Evolutionary conservation across 1,284 basidiomycete genomes (phyloP).

Genomic region (Megacollybia platyphylla): DNA sequence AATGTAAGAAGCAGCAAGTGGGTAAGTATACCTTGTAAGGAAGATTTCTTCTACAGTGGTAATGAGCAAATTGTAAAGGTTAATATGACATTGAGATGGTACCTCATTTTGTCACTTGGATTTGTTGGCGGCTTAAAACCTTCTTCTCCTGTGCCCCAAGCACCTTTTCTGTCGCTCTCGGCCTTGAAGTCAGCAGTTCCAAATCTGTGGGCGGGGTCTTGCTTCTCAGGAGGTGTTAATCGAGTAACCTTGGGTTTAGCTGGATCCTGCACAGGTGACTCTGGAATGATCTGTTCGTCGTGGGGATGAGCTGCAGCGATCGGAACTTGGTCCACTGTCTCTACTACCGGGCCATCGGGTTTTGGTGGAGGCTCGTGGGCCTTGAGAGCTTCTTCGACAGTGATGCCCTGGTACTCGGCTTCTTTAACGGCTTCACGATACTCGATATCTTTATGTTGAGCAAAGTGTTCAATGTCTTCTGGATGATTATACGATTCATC

Average conservation of each 20-base stretch:
- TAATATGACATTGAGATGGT: slow-evolving; percentile 12
- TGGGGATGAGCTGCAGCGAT: slow-evolving; percentile 15
- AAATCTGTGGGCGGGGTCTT: slow-evolving; percentile 51
- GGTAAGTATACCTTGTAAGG: slow-evolving; percentile 69
- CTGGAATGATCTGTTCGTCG: slow-evolving; percentile 17
- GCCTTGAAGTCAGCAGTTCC: slow-evolving; percentile 38
- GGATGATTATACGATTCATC: slow-evolving; percentile 91
- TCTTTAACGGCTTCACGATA: slow-evolving; percentile 74
- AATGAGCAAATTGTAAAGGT: slow-evolving; percentile 1
- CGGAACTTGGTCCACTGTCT: slow-evolving; percentile 11
- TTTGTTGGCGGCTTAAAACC: slow-evolving; percentile 67
- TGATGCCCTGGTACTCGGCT: slow-evolving; percentile 71
- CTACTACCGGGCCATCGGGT: slow-evolving; percentile 15
- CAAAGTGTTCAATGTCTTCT: slow-evolving; percentile 84
- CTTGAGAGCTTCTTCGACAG: slow-evolving; percentile 52
- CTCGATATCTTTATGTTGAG: slow-evolving; percentile 84
- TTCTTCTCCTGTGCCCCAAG: slow-evolving; percentile 62
- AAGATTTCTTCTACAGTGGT: slow-evolving; percentile 45
- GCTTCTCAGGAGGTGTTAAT: slow-evolving; percentile 45
- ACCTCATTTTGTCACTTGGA: slow-evolving; percentile 61
- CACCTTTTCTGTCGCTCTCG: slow-evolving; percentile 28
- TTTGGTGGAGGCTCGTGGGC: slow-evolving; percentile 29
- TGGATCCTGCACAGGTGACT: slow-evolving; percentile 11
- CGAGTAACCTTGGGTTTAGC: slow-evolving; percentile 42
- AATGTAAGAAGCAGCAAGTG: slow-evolving; percentile 1